Evolutionary conservation across 1,284 basidiomycete genomes (phyloP).

Genomic region (Marasmius fiardii): DNA sequence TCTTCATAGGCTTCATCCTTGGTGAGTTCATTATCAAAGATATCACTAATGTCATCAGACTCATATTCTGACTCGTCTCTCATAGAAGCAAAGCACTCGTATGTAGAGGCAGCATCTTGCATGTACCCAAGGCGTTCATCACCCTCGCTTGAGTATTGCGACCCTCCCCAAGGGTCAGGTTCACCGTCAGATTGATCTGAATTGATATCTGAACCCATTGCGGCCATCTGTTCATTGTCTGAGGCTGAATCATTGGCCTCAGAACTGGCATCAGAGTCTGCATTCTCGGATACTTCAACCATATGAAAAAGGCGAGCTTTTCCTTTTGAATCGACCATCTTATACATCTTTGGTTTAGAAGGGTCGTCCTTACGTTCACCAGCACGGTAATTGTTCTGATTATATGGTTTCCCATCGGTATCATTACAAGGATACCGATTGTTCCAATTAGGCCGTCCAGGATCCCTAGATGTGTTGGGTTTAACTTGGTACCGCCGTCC

Average conservation of each 20-base stretch:
- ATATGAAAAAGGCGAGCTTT: background rate
- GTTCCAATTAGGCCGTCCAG: background rate
- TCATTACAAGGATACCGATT: background rate
- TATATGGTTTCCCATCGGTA: background rate
- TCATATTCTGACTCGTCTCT: background rate
- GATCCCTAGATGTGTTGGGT: background rate
- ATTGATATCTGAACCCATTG: background rate
- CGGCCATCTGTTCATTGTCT: background rate
- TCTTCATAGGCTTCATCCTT: background rate
- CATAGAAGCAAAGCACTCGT: background rate
- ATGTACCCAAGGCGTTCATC: background rate
- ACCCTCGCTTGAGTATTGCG: background rate
- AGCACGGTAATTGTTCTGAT: background rate
- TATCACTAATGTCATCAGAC: background rate
- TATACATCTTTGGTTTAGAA: background rate
- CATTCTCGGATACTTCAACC: background rate
- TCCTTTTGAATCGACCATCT: background rate
- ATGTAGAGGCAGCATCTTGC: background rate
- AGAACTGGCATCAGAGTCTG: background rate
- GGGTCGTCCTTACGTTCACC: background rate
- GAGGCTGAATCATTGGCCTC: background rate
- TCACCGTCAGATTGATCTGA: background rate
- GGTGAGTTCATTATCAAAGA: background rate
- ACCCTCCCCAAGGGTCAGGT: background rate
- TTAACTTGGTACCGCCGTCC: background rate